Evolutionary conservation across 2,329 filamentous ascomycete species (phyloP).

Genomic region (Knufia petricola): DNA sequence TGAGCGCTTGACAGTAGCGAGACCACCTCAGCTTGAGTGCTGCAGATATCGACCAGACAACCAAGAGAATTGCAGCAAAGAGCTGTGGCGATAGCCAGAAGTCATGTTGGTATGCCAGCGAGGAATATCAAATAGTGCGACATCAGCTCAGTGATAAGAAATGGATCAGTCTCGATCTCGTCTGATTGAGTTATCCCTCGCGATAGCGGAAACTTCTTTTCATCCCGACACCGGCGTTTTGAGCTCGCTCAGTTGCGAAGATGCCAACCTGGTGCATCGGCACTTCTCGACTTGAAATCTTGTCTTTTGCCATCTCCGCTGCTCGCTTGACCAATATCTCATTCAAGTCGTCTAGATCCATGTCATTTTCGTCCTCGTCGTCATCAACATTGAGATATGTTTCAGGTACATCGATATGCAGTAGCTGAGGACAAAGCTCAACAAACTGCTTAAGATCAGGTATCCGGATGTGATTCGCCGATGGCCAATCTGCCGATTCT

Average conservation of each 20-base stretch:
- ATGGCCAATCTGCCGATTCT: constrained; percentile 5
- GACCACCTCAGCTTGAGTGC: not conserved
- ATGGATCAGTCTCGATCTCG: no score
- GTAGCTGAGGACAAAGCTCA: not conserved
- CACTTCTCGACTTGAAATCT: not conserved
- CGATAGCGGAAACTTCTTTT: constrained; percentile 8
- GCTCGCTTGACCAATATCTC: constrained; percentile 1
- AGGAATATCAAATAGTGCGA: no score
- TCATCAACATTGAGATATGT: constrained; percentile 5
- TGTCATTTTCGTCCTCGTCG: constrained; percentile 7
- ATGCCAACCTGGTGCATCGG: not conserved
- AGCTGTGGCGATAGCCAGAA: no score
- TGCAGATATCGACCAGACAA: not conserved
- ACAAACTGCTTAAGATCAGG: constrained; percentile 5
- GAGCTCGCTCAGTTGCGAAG: constrained; percentile 1
- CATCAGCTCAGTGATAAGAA: no score
- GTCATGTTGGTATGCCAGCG: no score
- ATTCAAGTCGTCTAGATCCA: constrained; percentile 1
- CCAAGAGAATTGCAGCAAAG: no score
- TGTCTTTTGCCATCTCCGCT: not conserved
- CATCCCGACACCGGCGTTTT: constrained; percentile 3
- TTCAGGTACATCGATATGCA: constrained; percentile 8
- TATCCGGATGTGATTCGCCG: constrained; percentile 5
- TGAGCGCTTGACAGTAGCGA: not conserved
- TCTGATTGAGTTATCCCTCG: no score